phyloP scores from a whole-genome alignment of 2,329 filamentous ascomycete genomes.

The Rhexocercosporidium sp. region DNA sequence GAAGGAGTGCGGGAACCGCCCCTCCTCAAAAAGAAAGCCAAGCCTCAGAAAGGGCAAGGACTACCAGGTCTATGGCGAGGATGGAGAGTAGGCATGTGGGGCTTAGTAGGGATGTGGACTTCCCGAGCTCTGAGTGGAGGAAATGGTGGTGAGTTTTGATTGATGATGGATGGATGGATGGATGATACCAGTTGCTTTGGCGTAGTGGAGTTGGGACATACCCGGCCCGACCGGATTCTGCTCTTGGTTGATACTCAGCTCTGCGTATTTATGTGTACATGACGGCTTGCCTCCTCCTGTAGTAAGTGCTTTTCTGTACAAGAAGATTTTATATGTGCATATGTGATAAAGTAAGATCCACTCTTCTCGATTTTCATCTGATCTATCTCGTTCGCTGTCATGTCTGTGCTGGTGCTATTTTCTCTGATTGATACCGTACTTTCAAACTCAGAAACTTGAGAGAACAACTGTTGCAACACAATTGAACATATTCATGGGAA shows the following conservation, averaged over 20 bases:
- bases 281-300: not conserved
- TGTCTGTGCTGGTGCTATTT: not conserved
- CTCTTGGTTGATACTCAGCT: constrained; percentile 27
- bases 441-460: too few species aligned
- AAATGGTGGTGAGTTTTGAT: constrained; percentile 39
- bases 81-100: constrained; percentile 63
- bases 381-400: not conserved
- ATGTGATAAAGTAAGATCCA: not conserved
- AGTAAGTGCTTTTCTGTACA: not conserved
- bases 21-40: constrained; percentile 12
- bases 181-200: constrained; percentile 30
- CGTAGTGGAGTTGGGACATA: constrained; percentile 17
- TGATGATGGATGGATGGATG: not conserved
- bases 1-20: constrained; percentile 62
- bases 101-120: constrained; percentile 60
- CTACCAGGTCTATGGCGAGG: constrained; percentile 61
- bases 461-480: too few species aligned
- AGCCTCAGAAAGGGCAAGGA: constrained; percentile 53
- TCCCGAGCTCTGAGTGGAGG: constrained; percentile 37
- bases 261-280: constrained; percentile 26
- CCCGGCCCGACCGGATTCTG: not conserved
- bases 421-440: not conserved
- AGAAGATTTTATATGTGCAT: not conserved
- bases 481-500: too few species aligned
- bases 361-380: not conserved